Evolutionary conservation across 2,329 filamentous ascomycete genomes (phyloP), one percentile per base, ranked within the genome.

Genomic region (Colletotrichum zoysiae): DNA sequence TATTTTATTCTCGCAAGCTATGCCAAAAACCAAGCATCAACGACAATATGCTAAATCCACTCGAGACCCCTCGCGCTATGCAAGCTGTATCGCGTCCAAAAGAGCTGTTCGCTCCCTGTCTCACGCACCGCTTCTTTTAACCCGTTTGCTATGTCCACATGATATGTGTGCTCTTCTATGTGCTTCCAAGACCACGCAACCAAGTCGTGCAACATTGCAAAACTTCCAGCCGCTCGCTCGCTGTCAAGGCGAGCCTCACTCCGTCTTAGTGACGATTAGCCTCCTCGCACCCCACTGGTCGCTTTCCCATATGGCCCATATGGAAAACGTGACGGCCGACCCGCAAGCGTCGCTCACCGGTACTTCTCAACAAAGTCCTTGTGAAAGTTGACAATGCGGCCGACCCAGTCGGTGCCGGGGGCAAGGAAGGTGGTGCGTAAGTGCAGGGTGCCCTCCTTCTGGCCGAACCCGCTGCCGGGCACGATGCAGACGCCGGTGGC

Each of bases 351-450:
- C 46, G 26, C 48, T 77, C 78, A 89, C 76, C 84, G 82, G 81
- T 89, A 98, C 87, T 97, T 89, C 62, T 92, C 88, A 91, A 98
- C 93, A 78, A 99, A 99, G 74, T 93, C 90, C 82, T 91, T 85
- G 85, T 99, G 96, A 85, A 99, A 99, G 83, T 94, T 93, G 76
- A 92, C 89, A 76, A 98, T 94, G 75, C 92, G 88, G 61, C 91
- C 90, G 8, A 97, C 91, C 96, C 96, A 99, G 77, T 97, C 95
- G 1, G 95, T 98, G 18, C 96, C 96, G 0, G 96, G 96, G 0
- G 96, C 95, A 51, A 99, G 86, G 87, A 99, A 99, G 0, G 96
- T 99, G 5, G 96, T 99, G 74, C 96, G 88, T 88, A 99, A 97
- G 85, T 99, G 96, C 78, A 96, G 86, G 0, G 93, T 96, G 77